A percentile compares a stretch with the other conserved stretches of the same genome.
Conservation (phyloP, 1,284 basidiomycete species). For the Apiotrichum brassicae region DNA sequence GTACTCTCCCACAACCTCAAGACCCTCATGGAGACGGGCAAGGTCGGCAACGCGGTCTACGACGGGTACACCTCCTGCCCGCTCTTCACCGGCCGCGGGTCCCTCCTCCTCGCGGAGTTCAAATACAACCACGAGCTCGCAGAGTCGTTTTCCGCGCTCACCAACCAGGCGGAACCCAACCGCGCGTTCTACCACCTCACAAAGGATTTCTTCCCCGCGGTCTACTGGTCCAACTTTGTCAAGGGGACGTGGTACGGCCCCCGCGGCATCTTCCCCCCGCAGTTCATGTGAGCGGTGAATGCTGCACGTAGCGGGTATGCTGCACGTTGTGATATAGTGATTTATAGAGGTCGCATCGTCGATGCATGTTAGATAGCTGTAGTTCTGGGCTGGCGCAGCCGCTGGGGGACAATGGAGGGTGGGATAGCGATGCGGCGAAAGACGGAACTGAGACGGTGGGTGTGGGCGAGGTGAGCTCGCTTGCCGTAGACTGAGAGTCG, state of each 20-base stretch:
- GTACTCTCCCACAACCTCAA: conserved; percentile 85
- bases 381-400: not conserved
- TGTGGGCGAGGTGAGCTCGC: too few species aligned
- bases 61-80: conserved; percentile 63
- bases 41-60: conserved; percentile 61
- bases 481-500: too few species aligned
- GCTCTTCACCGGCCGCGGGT: conserved; percentile 44
- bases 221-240: conserved; percentile 81
- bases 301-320: too few species aligned
- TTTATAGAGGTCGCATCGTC: conserved; percentile 2
- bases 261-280: conserved; percentile 40
- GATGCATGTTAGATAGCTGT: not conserved
- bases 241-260: conserved; percentile 51
- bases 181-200: conserved; percentile 81
- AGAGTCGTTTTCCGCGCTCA: conserved; percentile 68
- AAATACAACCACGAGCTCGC: conserved; percentile 76
- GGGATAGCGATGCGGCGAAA: too few species aligned
- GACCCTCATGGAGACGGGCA: conserved; percentile 64
- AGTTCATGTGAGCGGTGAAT: conserved; percentile 14
- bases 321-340: not conserved
- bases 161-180: conserved; percentile 62
- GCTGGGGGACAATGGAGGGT: too few species aligned
- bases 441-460: too few species aligned
- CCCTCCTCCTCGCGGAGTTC: conserved; percentile 82
- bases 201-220: conserved; percentile 79